A percentile compares a stretch with the other conserved stretches of the same genome.
phyloP scores from a whole-genome alignment of 345 rosid species.

The Eucalyptus urophylla region DNA sequence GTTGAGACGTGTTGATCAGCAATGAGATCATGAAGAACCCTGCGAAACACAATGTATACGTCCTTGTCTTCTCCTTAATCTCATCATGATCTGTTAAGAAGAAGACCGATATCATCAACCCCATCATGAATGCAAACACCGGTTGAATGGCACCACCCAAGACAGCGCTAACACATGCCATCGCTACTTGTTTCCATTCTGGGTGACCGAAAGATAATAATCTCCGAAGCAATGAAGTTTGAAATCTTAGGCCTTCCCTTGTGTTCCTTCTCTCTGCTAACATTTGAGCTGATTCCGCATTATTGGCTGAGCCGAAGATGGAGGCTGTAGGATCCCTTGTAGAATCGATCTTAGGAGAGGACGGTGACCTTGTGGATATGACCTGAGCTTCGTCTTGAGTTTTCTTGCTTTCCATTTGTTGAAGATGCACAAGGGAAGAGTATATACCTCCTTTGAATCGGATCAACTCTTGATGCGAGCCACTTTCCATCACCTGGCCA shows the following conservation, averaged over 20 bases:
- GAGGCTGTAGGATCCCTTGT: background rate
- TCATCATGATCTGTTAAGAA: background rate
- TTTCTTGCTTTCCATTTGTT: background rate
- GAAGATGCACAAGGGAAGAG: background rate
- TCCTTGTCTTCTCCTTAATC: background rate
- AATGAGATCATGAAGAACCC: background rate
- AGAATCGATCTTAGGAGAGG: background rate
- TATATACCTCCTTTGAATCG: conserved; percentile 5
- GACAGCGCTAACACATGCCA: background rate
- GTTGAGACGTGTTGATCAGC: conserved; percentile 4
- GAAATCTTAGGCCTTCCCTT: background rate
- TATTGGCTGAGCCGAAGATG: background rate
- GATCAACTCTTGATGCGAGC: conserved; percentile 15
- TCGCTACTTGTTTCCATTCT: conserved; percentile 11
- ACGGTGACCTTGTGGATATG: background rate
- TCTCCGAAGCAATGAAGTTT: conserved; percentile 5
- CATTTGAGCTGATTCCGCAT: background rate
- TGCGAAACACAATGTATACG: background rate
- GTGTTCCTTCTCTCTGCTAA: background rate
- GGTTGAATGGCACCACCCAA: background rate
- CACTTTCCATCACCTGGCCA: conserved; percentile 13
- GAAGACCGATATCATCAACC: background rate
- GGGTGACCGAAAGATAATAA: conserved; percentile 5
- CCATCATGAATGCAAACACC: background rate
- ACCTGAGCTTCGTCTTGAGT: background rate